Evolutionary conservation across 2,329 filamentous ascomycete species (phyloP).

Genomic region (Berkeleyomyces basicola): DNA sequence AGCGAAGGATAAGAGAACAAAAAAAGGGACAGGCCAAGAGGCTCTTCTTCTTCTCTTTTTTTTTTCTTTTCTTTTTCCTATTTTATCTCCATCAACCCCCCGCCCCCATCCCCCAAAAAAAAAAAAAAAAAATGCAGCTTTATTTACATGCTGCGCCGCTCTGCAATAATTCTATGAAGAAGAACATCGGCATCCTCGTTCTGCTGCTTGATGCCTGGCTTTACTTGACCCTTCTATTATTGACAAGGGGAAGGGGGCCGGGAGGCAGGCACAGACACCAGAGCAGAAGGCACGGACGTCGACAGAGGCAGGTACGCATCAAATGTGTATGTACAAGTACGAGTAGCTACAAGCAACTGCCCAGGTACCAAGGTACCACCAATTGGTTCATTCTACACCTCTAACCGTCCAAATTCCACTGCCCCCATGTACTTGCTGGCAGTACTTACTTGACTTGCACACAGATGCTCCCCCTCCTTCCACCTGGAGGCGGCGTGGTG

Average conservation of each 20-base stretch:
- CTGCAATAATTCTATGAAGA: neutral
- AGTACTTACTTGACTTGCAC: too few relatives aligned
- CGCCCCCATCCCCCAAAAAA: neutral
- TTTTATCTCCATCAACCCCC: neutral
- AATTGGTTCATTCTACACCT: too few relatives aligned
- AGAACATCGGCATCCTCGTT: neutral
- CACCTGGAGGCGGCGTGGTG: too few relatives aligned
- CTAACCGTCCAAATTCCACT: too few relatives aligned
- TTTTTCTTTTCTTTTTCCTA: neutral
- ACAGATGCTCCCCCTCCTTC: too few relatives aligned
- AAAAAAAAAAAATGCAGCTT: neutral
- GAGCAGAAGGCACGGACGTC: neutral
- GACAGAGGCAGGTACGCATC: neutral
- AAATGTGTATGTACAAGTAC: neutral
- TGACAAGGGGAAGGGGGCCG: neutral
- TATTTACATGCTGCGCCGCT: neutral
- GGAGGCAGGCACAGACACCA: neutral
- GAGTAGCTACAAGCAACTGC: neutral
- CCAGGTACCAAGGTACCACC: too few relatives aligned
- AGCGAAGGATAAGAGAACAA: neutral
- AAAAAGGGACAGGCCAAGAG: neutral
- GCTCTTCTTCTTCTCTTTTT: neutral
- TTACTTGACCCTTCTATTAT: neutral
- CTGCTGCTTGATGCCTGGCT: neutral
- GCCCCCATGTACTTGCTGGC: too few relatives aligned